Conservation (phyloP, 768 basidiomycete species). For the Leucosporidium scottii region DNA sequence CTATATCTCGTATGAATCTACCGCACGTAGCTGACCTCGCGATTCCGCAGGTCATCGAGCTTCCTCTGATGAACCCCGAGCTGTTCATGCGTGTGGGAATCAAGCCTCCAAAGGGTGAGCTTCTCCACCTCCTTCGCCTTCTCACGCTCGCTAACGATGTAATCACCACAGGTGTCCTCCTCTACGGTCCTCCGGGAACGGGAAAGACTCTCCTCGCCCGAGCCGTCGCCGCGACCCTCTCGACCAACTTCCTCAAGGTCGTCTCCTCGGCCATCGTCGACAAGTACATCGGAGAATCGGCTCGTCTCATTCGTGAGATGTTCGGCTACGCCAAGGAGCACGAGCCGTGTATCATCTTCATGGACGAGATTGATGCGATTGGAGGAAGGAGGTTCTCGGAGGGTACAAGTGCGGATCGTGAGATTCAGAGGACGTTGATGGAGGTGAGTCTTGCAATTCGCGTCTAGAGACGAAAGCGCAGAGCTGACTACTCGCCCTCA, state of each 20-base stretch:
- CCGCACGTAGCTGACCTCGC: neutral
- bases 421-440: conserved; percentile 98
- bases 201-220: conserved; percentile 92
- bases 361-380: conserved; percentile 69
- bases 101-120: conserved; percentile 76
- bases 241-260: conserved; percentile 98
- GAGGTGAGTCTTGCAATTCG: conserved; percentile 52
- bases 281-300: conserved; percentile 98
- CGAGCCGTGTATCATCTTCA: conserved; percentile 60
- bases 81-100: conserved; percentile 93
- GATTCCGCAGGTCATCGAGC: conserved; percentile 66
- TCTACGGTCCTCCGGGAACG: conserved; percentile 94
- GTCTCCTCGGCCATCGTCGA: conserved; percentile 96
- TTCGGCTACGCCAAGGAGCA: conserved; percentile 96
- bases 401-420: conserved; percentile 94
- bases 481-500: neutral
- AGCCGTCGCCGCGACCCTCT: conserved; percentile 89
- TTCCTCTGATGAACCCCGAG: conserved; percentile 88
- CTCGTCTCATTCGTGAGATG: conserved; percentile 94
- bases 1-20: too few species aligned
- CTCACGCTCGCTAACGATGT: neutral
- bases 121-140: neutral
- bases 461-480: too few species aligned
- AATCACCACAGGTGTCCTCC: conserved; percentile 52
- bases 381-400: conserved; percentile 86